Evolutionary conservation across 345 rosid genomes (phyloP).

Genomic region (Reutealis trisperma): DNA sequence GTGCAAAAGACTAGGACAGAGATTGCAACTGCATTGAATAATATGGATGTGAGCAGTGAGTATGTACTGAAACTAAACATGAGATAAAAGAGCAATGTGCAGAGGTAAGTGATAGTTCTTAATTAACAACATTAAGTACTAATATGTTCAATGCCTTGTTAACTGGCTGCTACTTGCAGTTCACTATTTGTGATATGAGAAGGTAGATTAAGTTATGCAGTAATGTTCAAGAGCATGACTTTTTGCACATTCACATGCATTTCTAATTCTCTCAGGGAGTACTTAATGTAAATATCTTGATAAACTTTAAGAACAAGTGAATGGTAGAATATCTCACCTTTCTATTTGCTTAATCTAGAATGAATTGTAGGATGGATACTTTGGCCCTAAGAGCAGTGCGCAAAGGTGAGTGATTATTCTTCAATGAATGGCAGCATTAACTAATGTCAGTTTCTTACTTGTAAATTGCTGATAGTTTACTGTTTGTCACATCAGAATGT

Average conservation of each 20-base stretch:
- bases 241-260: not conserved
- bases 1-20: constrained; percentile 85
- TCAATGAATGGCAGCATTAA: not conserved
- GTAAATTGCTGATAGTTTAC: not conserved
- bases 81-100: constrained; percentile 94
- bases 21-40: constrained; percentile 90
- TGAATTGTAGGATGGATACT: not conserved
- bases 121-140: not conserved
- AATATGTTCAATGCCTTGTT: not conserved
- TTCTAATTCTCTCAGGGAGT: not conserved
- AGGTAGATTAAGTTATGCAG: not conserved
- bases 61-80: constrained; percentile 80
- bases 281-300: not conserved
- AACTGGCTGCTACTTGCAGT: not conserved
- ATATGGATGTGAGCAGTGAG: constrained; percentile 92
- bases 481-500: not conserved
- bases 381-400: not conserved
- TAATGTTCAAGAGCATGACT: not conserved
- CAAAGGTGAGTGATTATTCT: not conserved
- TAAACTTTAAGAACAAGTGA: not conserved
- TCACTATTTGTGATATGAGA: not conserved
- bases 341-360: not conserved
- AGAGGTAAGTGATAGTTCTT: constrained; percentile 58
- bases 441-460: not conserved
- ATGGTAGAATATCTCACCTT: not conserved